A percentile compares a stretch with the other conserved stretches of the same genome.
Evolutionary conservation across 1,284 basidiomycete species (phyloP).

Genomic region (Trichosporon coremiiforme): DNA sequence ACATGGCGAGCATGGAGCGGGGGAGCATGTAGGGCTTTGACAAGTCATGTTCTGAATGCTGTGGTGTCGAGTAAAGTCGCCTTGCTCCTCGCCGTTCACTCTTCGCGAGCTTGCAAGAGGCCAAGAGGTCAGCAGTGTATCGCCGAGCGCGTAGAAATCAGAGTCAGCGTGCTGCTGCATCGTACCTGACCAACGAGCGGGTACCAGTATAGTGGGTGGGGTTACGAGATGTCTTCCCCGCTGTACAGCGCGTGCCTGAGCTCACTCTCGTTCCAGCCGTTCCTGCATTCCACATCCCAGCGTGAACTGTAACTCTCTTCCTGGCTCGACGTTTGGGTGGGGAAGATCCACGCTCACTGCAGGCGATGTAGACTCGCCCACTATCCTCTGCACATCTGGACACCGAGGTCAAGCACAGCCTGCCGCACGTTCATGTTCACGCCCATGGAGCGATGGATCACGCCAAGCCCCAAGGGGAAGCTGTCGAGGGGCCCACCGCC

Average conservation of each 20-base stretch:
- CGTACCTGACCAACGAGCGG: neutral
- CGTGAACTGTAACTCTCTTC: constrained; percentile 1
- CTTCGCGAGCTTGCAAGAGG: too few species aligned
- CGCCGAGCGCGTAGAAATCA: neutral
- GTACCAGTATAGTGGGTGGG: constrained; percentile 5
- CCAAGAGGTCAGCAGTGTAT: too few species aligned
- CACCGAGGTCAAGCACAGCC: neutral
- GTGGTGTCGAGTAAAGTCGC: neutral
- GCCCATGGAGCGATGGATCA: neutral
- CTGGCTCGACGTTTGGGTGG: neutral
- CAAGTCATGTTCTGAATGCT: neutral
- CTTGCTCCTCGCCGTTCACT: too few species aligned
- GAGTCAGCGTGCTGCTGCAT: neutral
- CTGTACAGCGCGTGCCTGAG: neutral
- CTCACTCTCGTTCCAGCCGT: neutral
- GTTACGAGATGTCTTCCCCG: neutral
- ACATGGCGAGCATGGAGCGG: too few species aligned
- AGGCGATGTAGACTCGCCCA: too few species aligned
- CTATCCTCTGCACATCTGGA: too few species aligned
- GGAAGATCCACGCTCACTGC: too few species aligned
- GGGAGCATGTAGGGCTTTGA: too few species aligned
- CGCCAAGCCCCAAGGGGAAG: neutral
- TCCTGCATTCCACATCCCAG: neutral
- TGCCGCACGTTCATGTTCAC: neutral
- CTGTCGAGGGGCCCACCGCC: neutral